Evolutionary conservation across 805 yeast genomes (phyloP).

Genomic region (Sugiyamaella mastotermitis): DNA sequence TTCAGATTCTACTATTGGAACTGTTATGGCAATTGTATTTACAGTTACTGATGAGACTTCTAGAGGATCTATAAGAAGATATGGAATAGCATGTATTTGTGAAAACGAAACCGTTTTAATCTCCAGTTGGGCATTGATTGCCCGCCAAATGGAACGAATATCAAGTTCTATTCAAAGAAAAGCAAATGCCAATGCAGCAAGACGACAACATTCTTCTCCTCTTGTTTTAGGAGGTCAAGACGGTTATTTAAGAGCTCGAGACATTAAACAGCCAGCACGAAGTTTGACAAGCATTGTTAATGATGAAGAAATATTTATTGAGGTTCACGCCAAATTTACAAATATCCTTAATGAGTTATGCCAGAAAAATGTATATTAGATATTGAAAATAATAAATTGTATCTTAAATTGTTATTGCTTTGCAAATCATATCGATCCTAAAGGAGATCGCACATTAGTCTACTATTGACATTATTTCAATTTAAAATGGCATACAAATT

Average conservation of each 20-base stretch:
- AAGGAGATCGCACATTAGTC: too few species aligned
- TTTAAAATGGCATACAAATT: too few species aligned
- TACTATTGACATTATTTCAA: constrained; percentile 15
- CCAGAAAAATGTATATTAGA: too few species aligned
- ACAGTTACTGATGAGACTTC: constrained; percentile 20
- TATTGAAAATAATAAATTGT: too few species aligned
- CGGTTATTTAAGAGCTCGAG: constrained; percentile 17
- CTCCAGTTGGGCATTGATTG: constrained; percentile 18
- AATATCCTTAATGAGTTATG: constrained; percentile 10
- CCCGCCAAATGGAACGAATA: constrained; percentile 16
- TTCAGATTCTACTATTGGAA: constrained; percentile 21
- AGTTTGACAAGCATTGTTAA: constrained; percentile 16
- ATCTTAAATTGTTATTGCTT: too few species aligned
- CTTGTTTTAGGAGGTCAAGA: constrained; percentile 11
- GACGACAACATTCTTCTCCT: background rate
- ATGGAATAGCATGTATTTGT: constrained; percentile 22
- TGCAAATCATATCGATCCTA: too few species aligned
- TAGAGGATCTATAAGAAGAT: constrained; percentile 21
- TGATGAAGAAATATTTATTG: constrained; percentile 17
- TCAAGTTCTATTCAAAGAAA: constrained; percentile 16
- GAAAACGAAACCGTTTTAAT: constrained; percentile 19
- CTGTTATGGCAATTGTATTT: constrained; percentile 21
- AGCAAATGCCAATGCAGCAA: constrained; percentile 9
- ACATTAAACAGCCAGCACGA: constrained; percentile 10
- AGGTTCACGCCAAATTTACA: constrained; percentile 16